Conservation (phyloP, 176 grass and related monocot genomes). For the Zea mays region Zm-B73-REFERENCE-NAM-5.0 NC_050100.1:1119001-1119500, state of each 20-base stretch:
- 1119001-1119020: conserved; percentile 64
- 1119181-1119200: conserved; percentile 38
- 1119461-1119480: conserved; percentile 51
- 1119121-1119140: conserved; percentile 5
- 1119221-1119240: conserved; percentile 36
- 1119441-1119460: conserved; percentile 25
- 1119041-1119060: conserved; percentile 52
- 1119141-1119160: conserved; percentile 34
- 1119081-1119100: conserved; percentile 66
- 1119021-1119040: conserved; percentile 55
- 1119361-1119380: conserved; percentile 30
- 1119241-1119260: conserved; percentile 40
- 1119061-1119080: conserved; percentile 48
- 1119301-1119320: conserved; percentile 67
- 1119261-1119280: conserved; percentile 38
- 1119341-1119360: conserved; percentile 58
- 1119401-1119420: conserved; percentile 44
- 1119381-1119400: conserved; percentile 29
- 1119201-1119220: conserved; percentile 36
- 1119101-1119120: conserved; percentile 24
- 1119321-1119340: conserved; percentile 49
- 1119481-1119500: conserved; percentile 58
- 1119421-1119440: conserved; percentile 27
- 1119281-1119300: conserved; percentile 45
- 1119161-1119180: conserved; percentile 38